Evolutionary conservation across 352 stramenopile genomes (phyloP), one percentile per base, ranked within the genome.

Genomic region (Phytopythium vexans): DNA sequence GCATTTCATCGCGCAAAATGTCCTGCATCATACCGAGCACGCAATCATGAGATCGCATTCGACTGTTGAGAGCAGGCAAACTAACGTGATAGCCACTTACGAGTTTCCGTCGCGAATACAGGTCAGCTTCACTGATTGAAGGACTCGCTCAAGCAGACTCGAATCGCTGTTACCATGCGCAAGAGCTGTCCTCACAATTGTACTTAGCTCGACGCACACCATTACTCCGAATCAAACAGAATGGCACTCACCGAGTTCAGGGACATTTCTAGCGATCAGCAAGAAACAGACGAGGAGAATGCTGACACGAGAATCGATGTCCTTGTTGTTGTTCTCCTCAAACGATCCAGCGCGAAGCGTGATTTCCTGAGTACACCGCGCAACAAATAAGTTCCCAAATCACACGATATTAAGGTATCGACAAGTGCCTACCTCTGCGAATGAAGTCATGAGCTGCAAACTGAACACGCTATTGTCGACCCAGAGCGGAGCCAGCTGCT

Each of bases 391-490:
- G 10, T 12, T 15, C 21, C 46, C 40, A 33, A 37, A 10, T 41
- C 15, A 37, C 35, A 34, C 39, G 41, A 27, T 50, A 47, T 41
- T 11, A 44, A 45, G 15, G 31, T 15, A 54, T 48, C 32, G 38
- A n/a, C 2, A 3, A 41, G 0, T 41, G 39, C 67, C 41, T 66
- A 88, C 80, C 52, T 76, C 64, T 10, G 70, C 64, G 39, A 90
- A 88, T 11, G 80, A 86, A 43, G 69, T 63, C 6, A 88, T 56
- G 14, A 90, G 47, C 47, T 90, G 80, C 8, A 77, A 56, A 32
- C 77, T 86, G 32, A 88, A 90, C 8, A 88, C 80, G 41, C 75
- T 88, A 43, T 90, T 87, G 38, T 88, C 74, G 1, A 66, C 53
- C 80, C 80, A 90, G 5, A 90, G 62, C 15, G 70, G 72, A 7